Evolutionary conservation across 768 basidiomycete species (phyloP).

Genomic region (Boletellus ananas): DNA sequence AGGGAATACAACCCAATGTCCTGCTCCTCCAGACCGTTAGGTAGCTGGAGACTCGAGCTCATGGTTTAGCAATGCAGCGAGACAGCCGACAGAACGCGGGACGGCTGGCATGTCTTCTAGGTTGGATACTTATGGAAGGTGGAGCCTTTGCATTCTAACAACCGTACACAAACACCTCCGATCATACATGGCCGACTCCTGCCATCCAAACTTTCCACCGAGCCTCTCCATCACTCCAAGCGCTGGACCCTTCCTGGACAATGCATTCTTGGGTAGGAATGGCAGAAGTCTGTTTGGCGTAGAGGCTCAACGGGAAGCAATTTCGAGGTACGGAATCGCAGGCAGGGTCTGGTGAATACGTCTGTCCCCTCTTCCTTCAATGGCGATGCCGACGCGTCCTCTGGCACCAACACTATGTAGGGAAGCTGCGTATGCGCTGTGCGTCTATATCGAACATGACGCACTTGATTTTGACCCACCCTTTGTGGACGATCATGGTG

Average conservation of each 20-base stretch:
- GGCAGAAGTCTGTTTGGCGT: constrained; percentile 23
- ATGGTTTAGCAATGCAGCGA: constrained; percentile 1
- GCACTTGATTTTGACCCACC: constrained; percentile 52
- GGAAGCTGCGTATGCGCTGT: constrained; percentile 70
- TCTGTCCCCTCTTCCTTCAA: constrained; percentile 10
- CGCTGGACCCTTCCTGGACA: neutral
- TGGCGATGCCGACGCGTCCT: neutral
- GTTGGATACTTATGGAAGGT: too few relatives aligned
- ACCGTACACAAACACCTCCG: constrained; percentile 6
- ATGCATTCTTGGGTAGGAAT: neutral
- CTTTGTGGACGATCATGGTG: constrained; percentile 28
- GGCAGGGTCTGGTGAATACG: constrained; percentile 73
- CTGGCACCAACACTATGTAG: constrained; percentile 34
- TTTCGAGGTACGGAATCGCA: constrained; percentile 74
- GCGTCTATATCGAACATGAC: constrained; percentile 45
- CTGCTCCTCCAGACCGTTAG: constrained; percentile 24
- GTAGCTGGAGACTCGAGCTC: constrained; percentile 9
- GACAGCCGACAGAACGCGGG: neutral
- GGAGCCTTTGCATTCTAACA: constrained; percentile 6
- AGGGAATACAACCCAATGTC: constrained; percentile 26
- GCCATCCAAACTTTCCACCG: constrained; percentile 42
- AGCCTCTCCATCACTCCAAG: constrained; percentile 40
- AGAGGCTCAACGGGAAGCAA: constrained; percentile 52
- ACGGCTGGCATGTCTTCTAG: too few relatives aligned
- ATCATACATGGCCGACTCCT: neutral